Percentiles rank a stretch among this genome's conserved stretches.
Conservation (phyloP, 345 rosid genomes). For the Lumnitzera racemosa region DNA sequence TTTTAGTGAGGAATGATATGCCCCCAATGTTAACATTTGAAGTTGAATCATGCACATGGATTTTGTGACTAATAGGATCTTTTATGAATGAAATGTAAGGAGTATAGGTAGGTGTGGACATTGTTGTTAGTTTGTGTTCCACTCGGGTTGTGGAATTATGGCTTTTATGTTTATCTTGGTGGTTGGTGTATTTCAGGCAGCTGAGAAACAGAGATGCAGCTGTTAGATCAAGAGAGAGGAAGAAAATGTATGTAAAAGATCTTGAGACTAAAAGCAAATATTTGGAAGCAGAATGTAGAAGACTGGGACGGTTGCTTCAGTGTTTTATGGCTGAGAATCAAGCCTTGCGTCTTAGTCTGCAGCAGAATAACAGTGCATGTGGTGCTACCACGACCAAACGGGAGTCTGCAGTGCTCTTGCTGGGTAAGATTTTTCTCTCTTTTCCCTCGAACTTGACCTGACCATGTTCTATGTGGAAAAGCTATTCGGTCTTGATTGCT, state of each 20-base stretch:
- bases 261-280: slow-evolving; percentile 76
- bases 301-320: slow-evolving; percentile 70
- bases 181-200: slow-evolving; percentile 41
- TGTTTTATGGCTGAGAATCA: slow-evolving; percentile 72
- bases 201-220: slow-evolving; percentile 90
- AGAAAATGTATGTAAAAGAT: slow-evolving; percentile 63
- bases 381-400: slow-evolving; percentile 74
- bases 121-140: no score
- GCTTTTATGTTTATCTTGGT: background rate
- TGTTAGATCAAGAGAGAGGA: slow-evolving; percentile 81
- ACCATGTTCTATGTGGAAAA: background rate
- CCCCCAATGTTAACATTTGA: no score
- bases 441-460: background rate
- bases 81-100: no score
- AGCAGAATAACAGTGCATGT: slow-evolving; percentile 43
- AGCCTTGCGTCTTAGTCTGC: slow-evolving; percentile 50
- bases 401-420: slow-evolving; percentile 99
- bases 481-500: background rate
- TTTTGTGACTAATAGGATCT: no score
- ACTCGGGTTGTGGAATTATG: background rate
- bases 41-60: no score
- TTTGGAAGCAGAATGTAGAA: slow-evolving; percentile 75
- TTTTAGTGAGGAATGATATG: no score
- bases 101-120: no score
- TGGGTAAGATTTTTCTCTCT: slow-evolving; percentile 45